Base-by-base conservation (phyloP, 305 asterid species). In the Fraxinus xanthoxyloides region DNA sequence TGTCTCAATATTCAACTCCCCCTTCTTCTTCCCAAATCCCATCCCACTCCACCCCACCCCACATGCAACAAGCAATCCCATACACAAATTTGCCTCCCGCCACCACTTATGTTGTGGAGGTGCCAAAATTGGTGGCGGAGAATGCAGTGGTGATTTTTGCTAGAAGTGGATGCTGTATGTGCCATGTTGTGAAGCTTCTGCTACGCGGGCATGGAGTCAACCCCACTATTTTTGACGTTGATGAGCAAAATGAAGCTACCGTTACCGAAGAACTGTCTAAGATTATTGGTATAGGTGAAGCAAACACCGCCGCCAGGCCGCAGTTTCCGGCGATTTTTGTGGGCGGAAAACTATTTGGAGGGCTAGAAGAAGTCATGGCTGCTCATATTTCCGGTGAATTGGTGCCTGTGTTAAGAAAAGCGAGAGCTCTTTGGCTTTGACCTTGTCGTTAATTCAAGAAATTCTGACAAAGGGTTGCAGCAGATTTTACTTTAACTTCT, bases 381-480 rank as follows among this genome's bases (percentile, higher is more conserved):
- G 74, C 76, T 34, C 89, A 85, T 69, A 79, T 87, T 7, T 77
- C 85, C 9, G 90, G 86, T 30, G 89, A 85, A 34, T 81, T 89
- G 82, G 78, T 82, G 36, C 87, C 90, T 3, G 77, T 80, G 77
- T 75, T 89, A 79, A 89, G 81, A 36, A 35, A 56, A 61, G 91
- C 86, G 13, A 87, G 87, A 21, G 91, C 89, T 1, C 83, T 87
- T 34, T 89, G 88, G 89, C 38, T 82, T 46, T 89, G 84, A 88
- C 34, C 10, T 7, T 21, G 9, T 73, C 38, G 38, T 35, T 28
- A 19, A 46, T 46, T 61, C 13, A 61, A 61, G 70, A 61, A 1
- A 7, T 7, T 61, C 0, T 4, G 70, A 7, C 2, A 5, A 40
- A 61, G 2, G 70, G 31, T 2, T 23, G 70, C 13, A 19, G 31